A percentile compares a stretch with the other conserved stretches of the same genome.
These are phyloP conservation scores for Leavenworthia alabamica DNA, from an alignment of 345 rosid genomes.

Conservation along the genomic window DNA sequence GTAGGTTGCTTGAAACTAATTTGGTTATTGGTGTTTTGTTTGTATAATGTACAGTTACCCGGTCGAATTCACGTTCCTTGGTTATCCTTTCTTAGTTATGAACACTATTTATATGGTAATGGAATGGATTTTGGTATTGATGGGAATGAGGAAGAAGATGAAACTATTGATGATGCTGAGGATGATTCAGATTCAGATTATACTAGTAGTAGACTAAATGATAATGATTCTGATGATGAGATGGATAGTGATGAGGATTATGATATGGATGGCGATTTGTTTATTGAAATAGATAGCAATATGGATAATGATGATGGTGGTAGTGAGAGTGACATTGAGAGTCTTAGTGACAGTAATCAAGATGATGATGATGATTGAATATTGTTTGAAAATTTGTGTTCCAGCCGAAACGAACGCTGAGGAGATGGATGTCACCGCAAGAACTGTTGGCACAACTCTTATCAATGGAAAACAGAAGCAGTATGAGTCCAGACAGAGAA, in stretches of 20 bases:
- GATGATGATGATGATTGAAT: slow-evolving; percentile 33
- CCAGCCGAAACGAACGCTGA: slow-evolving; percentile 52
- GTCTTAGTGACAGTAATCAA: slow-evolving; percentile 11
- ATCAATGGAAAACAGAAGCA: slow-evolving; percentile 37
- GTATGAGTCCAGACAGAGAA: slow-evolving; percentile 23
- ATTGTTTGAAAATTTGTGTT: slow-evolving; percentile 41
- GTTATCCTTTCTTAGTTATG: slow-evolving; percentile 26
- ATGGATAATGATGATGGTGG: slow-evolving; percentile 11
- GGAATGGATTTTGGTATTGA: slow-evolving; percentile 13
- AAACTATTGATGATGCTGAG: slow-evolving; percentile 19
- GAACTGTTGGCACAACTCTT: slow-evolving; percentile 53
- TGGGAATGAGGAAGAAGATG: background rate
- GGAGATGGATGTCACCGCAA: slow-evolving; percentile 52
- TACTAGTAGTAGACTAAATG: slow-evolving; percentile 18
- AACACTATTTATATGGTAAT: slow-evolving; percentile 1
- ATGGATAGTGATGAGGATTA: slow-evolving; percentile 10
- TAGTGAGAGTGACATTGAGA: slow-evolving; percentile 1
- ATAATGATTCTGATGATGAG: slow-evolving; percentile 16
- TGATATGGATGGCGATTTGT: slow-evolving; percentile 21
- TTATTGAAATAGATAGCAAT: background rate
- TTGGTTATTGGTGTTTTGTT: slow-evolving; percentile 36
- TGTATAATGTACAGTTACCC: slow-evolving; percentile 36
- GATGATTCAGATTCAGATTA: slow-evolving; percentile 16
- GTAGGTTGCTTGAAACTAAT: slow-evolving; percentile 3
- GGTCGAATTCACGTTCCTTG: slow-evolving; percentile 18